Evolutionary conservation across 2,329 filamentous ascomycete genomes (phyloP).

Genomic region (Pseudogymnoascus sp.): DNA sequence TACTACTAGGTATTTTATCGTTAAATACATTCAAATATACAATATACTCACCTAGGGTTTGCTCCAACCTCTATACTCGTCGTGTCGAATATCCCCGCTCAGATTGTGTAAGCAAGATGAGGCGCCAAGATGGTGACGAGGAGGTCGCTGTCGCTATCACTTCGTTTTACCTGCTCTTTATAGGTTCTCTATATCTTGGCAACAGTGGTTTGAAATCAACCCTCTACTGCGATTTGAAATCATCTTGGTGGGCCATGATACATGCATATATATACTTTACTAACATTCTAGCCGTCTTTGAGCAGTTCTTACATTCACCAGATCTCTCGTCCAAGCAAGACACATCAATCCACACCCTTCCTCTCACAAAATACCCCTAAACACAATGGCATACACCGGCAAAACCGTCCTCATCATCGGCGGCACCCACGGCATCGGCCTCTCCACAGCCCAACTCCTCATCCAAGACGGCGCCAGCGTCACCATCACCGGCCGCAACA

Average conservation of each 20-base stretch:
- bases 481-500: conserved; percentile 33
- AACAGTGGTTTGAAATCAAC: not conserved
- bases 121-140: not conserved
- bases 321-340: too few relatives aligned
- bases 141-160: not conserved
- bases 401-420: conserved; percentile 52
- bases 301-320: not conserved
- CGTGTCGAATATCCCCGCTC: not conserved
- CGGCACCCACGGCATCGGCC: conserved; percentile 56
- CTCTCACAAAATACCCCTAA: not conserved
- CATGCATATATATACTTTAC: not conserved
- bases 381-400: conserved; percentile 15
- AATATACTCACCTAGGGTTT: not conserved
- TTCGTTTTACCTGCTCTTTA: not conserved
- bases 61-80: not conserved
- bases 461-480: conserved; percentile 49
- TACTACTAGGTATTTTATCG: not conserved
- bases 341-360: not conserved
- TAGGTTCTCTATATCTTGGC: not conserved
- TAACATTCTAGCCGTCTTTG: not conserved
- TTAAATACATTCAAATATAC: not conserved
- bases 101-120: not conserved
- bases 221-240: not conserved
- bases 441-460: conserved; percentile 49
- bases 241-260: not conserved